These are phyloP conservation scores for Syzygium grande DNA, from an alignment of 345 rosid genomes.

Conservation along the genomic window DNA sequence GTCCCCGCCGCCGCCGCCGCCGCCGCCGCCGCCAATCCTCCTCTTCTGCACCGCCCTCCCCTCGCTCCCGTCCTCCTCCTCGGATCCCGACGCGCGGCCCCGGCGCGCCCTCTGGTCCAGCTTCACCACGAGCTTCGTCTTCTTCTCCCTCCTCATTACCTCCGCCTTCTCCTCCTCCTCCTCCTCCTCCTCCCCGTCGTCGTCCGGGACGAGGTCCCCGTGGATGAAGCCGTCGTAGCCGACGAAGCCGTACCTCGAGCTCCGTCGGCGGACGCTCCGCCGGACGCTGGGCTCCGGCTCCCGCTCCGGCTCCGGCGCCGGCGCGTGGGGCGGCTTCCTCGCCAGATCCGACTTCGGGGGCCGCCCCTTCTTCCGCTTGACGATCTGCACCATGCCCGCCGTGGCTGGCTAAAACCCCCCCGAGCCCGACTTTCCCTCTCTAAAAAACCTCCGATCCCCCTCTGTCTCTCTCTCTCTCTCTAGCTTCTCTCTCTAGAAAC, in stretches of 20 bases:
- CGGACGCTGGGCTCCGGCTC: conserved; percentile 9
- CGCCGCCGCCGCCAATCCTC: conserved; percentile 22
- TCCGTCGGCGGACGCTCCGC: conserved; percentile 62
- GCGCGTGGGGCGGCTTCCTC: conserved; percentile 18
- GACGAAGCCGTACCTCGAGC: conserved; percentile 69
- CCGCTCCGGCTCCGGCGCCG: conserved; percentile 5
- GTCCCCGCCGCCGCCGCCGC: conserved; percentile 24
- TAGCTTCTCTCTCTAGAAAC: neutral
- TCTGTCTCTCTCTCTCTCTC: conserved; percentile 4
- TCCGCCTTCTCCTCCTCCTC: conserved; percentile 33
- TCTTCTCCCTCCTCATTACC: conserved; percentile 65
- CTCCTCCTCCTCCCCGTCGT: conserved; percentile 4
- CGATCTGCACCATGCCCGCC: conserved; percentile 78
- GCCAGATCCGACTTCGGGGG: conserved; percentile 94
- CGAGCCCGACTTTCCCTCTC: conserved; percentile 12
- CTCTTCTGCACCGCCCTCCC: conserved; percentile 37
- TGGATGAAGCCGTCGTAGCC: conserved; percentile 61
- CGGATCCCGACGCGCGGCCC: conserved; percentile 9
- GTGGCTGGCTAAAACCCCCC: conserved; percentile 28
- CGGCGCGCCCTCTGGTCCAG: conserved; percentile 45
- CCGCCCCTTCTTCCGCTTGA: conserved; percentile 88
- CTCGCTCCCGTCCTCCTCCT: conserved; percentile 18
- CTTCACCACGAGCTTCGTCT: conserved; percentile 67
- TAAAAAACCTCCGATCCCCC: neutral
- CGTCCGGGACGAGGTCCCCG: conserved; percentile 31